Evolutionary conservation across 257 asterid species (phyloP), one percentile per base, ranked within the genome.

Genomic region (Linaria vulgaris): DNA sequence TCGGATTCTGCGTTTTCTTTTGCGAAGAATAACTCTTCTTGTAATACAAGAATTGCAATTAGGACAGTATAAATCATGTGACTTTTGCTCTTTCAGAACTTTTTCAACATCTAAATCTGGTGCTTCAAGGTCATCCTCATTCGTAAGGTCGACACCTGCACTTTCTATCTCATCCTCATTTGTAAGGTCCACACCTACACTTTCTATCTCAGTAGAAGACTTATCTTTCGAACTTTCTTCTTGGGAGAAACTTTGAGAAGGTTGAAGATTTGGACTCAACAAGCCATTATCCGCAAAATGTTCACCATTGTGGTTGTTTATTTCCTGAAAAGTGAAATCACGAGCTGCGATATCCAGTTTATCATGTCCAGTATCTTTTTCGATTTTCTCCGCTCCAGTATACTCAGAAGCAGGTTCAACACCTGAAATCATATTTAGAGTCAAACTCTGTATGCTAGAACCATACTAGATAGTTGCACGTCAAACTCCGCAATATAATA

Each of bases 21-120:
- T 86, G 19, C 82, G 79, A 73, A 92, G 95, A 80, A 92, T 79
- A 31, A 92, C 95, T 72, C 94, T 83, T 79, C 74, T 71, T 34
- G 98, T 92, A 72, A 92, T 86, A 50, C 98, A 88, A 23, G 97
- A 88, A 64, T 87, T 83, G 84, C 98, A 92, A 39, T 92, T 88
- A 12, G 98, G 98, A 76, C 98, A 92, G 63, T 34, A 92, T 17
- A 92, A 60, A 75, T 88, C 97, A 69, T 92, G 98, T 22, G 97
- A 81, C 14, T 72, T 80, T 64, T 89, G 98, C 64, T 82, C 78
- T 68, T 68, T 69, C 31, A 89, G 21, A 31, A 85, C 88, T 45
- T 69, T 79, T 78, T 88, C 98, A 11, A 92, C 85, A 24, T 85
- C 95, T 20, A 64, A 31, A 23, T 82, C 92, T 6, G 74, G 54